phyloP scores from a whole-genome alignment of 352 stramenopile genomes.

The Plasmopara viticola region DNA sequence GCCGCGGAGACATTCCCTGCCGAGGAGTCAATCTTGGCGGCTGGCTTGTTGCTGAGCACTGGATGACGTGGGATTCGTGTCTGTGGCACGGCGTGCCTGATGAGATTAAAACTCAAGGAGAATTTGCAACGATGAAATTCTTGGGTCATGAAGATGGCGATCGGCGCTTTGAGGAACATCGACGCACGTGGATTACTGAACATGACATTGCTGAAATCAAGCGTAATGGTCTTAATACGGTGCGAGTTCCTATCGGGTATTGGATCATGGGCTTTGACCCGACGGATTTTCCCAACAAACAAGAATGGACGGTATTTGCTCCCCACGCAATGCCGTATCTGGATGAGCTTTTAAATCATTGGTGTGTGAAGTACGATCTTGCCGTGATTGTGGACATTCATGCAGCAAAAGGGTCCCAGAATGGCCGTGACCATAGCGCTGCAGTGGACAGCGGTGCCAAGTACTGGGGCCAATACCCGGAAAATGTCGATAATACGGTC shows the following conservation, averaged over 20 bases:
- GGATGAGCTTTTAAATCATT: conserved; percentile 41
- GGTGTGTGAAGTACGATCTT: conserved; percentile 43
- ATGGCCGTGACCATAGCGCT: conserved; percentile 70
- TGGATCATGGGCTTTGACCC: conserved; percentile 75
- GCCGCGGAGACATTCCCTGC: conserved; percentile 40
- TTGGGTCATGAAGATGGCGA: conserved; percentile 27
- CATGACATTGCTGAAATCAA: conserved; percentile 61
- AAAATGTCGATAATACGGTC: conserved; percentile 66
- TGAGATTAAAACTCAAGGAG: conserved; percentile 39
- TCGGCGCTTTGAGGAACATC: conserved; percentile 43
- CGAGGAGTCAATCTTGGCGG: conserved; percentile 68
- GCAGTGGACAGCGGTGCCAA: conserved; percentile 37
- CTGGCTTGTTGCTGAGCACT: conserved; percentile 78
- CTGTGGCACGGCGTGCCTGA: conserved; percentile 54
- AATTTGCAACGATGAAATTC: conserved; percentile 72
- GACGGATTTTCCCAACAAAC: conserved; percentile 37
- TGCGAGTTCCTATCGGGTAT: conserved; percentile 74
- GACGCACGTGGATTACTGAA: conserved; percentile 70
- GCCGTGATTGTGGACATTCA: conserved; percentile 76
- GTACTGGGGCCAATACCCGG: conserved; percentile 48
- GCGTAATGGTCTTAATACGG: conserved; percentile 64
- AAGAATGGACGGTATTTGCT: conserved; percentile 48
- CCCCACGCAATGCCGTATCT: conserved; percentile 39
- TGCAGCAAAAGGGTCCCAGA: conserved; percentile 76
- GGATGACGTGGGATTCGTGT: conserved; percentile 61